A percentile compares a stretch with the other conserved stretches of the same genome.
These are phyloP conservation scores for Antitrichia curtipendula DNA, from an alignment of 225 moss, liverwort and hornwort genomes.

Conservation along the genomic window DNA sequence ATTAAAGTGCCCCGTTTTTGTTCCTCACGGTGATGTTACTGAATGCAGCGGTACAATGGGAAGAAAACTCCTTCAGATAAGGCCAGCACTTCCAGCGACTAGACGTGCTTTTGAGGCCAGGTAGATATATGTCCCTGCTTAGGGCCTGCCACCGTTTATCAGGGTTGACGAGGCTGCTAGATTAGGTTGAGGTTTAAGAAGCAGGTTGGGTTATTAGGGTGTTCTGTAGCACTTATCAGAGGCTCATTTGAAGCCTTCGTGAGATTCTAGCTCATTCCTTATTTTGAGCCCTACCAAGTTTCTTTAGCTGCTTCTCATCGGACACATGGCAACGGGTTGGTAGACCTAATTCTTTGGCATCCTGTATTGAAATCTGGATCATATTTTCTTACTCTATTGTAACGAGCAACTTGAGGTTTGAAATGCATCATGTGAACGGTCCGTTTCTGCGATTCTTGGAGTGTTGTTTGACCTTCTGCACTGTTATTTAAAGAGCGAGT, in stretches of 20 bases:
- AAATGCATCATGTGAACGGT: slow-evolving; percentile 1
- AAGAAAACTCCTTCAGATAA: slow-evolving; percentile 86
- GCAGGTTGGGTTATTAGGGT: slow-evolving; percentile 15
- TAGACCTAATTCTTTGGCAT: slow-evolving; percentile 43
- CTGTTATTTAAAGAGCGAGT: background rate
- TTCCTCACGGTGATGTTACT: background rate
- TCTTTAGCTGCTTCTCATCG: slow-evolving; percentile 17
- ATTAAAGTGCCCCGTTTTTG: background rate
- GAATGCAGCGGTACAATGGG: slow-evolving; percentile 80
- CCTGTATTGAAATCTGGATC: slow-evolving; percentile 41
- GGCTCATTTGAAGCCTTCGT: background rate
- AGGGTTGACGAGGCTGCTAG: slow-evolving; percentile 16
- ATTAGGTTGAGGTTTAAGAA: slow-evolving; percentile 15
- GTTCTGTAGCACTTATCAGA: background rate
- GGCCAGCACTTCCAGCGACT: slow-evolving; percentile 99
- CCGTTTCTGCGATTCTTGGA: background rate
- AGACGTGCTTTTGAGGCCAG: slow-evolving; percentile 37
- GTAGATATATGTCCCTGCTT: slow-evolving; percentile 18
- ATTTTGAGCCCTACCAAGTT: slow-evolving; percentile 7
- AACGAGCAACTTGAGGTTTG: slow-evolving; percentile 5
- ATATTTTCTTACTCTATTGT: slow-evolving; percentile 15
- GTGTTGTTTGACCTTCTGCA: background rate
- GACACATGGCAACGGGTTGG: slow-evolving; percentile 18
- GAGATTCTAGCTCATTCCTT: slow-evolving; percentile 6
- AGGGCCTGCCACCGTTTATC: slow-evolving; percentile 11